phyloP scores from a whole-genome alignment of 257 asterid species.

The Scutellaria minor region DNA sequence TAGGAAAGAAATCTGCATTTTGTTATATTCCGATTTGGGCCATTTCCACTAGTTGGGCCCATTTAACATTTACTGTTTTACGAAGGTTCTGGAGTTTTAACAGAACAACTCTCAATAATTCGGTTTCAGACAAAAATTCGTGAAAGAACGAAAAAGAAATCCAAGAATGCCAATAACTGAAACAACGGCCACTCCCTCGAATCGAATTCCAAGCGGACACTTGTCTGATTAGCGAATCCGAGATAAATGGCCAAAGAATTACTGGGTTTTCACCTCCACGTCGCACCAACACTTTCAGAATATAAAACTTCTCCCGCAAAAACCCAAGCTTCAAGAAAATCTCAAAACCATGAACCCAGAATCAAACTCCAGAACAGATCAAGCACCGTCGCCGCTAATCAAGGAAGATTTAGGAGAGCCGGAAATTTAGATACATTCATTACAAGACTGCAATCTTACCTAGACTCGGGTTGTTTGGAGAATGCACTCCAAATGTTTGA shows the following conservation, averaged over 20 bases:
- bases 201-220: background rate
- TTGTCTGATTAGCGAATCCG: background rate
- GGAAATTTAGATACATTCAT: slow-evolving; percentile 34
- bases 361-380: slow-evolving; percentile 26
- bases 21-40: too few relatives aligned
- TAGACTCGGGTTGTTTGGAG: slow-evolving; percentile 50
- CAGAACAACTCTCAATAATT: background rate
- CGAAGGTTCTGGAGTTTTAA: background rate
- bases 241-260: slow-evolving; percentile 39
- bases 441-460: slow-evolving; percentile 28
- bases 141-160: background rate
- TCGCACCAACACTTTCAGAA: slow-evolving; percentile 32
- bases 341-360: slow-evolving; percentile 34
- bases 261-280: slow-evolving; percentile 28
- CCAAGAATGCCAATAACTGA: slow-evolving; percentile 35
- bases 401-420: slow-evolving; percentile 2
- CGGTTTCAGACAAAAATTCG: background rate
- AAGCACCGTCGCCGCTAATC: background rate
- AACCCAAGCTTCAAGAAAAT: slow-evolving; percentile 35
- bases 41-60: too few relatives aligned
- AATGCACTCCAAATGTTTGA: slow-evolving; percentile 67
- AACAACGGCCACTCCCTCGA: slow-evolving; percentile 35
- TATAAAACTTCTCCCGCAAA: slow-evolving; percentile 31
- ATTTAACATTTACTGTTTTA: too few relatives aligned
- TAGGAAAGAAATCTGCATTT: too few relatives aligned